phyloP scores from a whole-genome alignment of 2,329 filamentous ascomycete genomes.

The Fusarium gaditjirri region DNA sequence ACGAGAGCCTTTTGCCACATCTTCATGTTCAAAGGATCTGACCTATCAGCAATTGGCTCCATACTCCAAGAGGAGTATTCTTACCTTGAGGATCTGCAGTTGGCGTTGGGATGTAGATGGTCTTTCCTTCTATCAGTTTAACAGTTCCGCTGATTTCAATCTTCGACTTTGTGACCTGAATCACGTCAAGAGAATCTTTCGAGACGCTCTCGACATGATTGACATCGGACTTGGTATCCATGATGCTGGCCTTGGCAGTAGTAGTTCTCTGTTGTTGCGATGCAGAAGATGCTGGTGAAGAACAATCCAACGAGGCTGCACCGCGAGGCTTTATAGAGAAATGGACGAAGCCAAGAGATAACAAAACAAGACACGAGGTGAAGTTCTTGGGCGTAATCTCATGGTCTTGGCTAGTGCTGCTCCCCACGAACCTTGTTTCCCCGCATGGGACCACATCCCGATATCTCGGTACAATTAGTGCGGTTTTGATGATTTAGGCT shows the following conservation, averaged over 20 bases:
- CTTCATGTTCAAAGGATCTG: conserved; percentile 39
- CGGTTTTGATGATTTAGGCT: conserved; percentile 12
- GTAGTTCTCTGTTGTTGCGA: not conserved
- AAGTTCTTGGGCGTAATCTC: conserved; percentile 1
- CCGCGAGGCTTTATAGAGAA: conserved; percentile 21
- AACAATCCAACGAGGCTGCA: not conserved
- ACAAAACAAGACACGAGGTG: not conserved
- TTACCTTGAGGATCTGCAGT: conserved; percentile 32
- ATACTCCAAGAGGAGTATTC: not conserved
- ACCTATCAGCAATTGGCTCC: not conserved
- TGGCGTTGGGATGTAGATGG: conserved; percentile 34
- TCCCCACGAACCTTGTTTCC: conserved; percentile 27
- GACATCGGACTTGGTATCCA: conserved; percentile 31
- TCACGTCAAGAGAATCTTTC: conserved; percentile 28
- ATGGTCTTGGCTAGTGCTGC: conserved; percentile 13
- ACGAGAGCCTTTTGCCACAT: conserved; percentile 38
- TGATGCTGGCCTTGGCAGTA: conserved; percentile 5
- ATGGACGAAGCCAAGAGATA: conserved; percentile 5
- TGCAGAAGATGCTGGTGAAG: conserved; percentile 8
- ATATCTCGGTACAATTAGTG: conserved; percentile 12
- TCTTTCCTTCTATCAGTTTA: conserved; percentile 29
- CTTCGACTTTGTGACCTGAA: conserved; percentile 31
- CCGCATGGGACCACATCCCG: conserved; percentile 35
- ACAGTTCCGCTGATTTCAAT: conserved; percentile 37
- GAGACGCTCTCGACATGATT: conserved; percentile 37